These are phyloP conservation scores for Bipolaris zeicola DNA, from an alignment of 2,329 filamentous ascomycete species.

Conservation along the genomic window DNA sequence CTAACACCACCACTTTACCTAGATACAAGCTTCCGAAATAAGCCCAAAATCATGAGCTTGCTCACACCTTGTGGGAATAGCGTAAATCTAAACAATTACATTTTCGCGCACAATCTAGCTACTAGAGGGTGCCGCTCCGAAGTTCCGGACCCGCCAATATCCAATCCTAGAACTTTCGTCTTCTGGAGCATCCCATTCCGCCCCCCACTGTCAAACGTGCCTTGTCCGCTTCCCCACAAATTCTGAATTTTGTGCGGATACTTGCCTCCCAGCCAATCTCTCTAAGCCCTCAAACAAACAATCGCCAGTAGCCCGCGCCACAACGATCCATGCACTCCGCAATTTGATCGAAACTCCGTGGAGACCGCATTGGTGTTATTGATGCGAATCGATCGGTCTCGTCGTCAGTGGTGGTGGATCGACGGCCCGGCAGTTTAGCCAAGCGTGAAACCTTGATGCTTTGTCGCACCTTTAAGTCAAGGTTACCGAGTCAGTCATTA, in stretches of 20 bases:
- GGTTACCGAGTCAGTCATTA: neutral
- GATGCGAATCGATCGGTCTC: neutral
- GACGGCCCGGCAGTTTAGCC: neutral
- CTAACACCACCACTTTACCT: too few relatives aligned
- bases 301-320: neutral
- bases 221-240: slow-evolving; percentile 83
- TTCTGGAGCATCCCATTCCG: slow-evolving; percentile 65
- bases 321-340: neutral
- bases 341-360: neutral
- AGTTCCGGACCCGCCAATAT: slow-evolving; percentile 57
- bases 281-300: too few relatives aligned
- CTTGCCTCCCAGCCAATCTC: too few relatives aligned
- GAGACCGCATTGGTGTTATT: neutral
- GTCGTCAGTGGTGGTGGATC: neutral
- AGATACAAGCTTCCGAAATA: too few relatives aligned
- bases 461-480: neutral
- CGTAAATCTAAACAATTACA: too few relatives aligned
- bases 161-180: too few relatives aligned
- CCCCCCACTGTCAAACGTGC: slow-evolving; percentile 84
- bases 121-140: too few relatives aligned
- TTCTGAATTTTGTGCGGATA: slow-evolving; percentile 82
- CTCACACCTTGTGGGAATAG: too few relatives aligned
- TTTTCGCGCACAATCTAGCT: too few relatives aligned
- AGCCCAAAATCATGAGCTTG: too few relatives aligned
- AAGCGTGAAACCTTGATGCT: neutral